Evolutionary conservation across 345 rosid genomes (phyloP).

Genomic region (Ceriops zippeliana): DNA sequence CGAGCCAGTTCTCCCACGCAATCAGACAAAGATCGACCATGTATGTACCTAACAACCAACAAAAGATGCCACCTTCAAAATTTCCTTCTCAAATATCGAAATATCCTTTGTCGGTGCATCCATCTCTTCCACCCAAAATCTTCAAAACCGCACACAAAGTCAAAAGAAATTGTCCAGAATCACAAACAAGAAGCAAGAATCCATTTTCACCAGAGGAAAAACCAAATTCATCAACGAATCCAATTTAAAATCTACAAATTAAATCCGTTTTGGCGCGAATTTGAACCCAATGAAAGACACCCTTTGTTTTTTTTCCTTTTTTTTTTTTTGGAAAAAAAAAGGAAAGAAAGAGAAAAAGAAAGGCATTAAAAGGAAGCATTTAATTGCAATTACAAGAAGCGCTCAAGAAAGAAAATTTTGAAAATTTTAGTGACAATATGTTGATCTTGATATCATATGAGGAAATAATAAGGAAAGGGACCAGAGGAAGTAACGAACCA

Average conservation of each 20-base stretch:
- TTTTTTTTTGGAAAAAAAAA: no score
- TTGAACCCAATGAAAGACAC: no score
- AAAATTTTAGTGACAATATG: neutral
- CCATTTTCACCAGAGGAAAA: neutral
- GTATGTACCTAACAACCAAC: neutral
- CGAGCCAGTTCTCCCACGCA: neutral
- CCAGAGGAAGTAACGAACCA: conserved; percentile 44
- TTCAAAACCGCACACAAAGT: neutral
- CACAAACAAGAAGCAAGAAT: neutral
- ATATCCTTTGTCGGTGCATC: conserved; percentile 18
- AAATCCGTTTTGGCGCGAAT: no score
- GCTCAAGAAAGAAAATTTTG: neutral
- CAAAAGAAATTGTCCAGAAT: neutral
- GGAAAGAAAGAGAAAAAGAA: neutral
- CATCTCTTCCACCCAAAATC: conserved; percentile 1
- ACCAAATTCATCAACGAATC: neutral
- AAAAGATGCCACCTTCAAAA: neutral
- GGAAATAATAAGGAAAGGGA: neutral
- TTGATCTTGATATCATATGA: neutral
- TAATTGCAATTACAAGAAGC: neutral
- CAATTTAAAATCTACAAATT: no score
- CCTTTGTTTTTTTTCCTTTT: no score
- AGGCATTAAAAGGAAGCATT: neutral
- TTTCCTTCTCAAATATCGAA: neutral
- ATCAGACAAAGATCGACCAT: neutral